phyloP scores from a whole-genome alignment of 352 stramenopile species.

The Phytophthora crassamura region DNA sequence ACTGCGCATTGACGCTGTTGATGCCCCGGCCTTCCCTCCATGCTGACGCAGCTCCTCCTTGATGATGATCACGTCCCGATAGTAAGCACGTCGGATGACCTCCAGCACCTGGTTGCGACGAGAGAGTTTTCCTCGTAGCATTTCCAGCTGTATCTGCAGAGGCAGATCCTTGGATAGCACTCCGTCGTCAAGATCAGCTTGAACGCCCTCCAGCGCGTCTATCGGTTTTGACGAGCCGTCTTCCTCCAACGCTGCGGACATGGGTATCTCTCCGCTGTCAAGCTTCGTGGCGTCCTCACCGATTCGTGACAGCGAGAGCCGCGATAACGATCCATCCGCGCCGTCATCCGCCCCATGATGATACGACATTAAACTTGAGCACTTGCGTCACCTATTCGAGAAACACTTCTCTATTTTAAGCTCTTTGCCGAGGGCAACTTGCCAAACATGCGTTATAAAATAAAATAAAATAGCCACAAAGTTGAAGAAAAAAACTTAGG shows the following conservation, averaged over 20 bases:
- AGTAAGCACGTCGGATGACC: constrained; percentile 78
- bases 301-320: constrained; percentile 14
- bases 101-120: constrained; percentile 79
- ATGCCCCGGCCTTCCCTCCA: constrained; percentile 23
- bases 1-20: constrained; percentile 13
- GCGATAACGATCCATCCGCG: constrained; percentile 13
- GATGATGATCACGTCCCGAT: constrained; percentile 84
- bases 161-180: constrained; percentile 46
- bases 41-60: constrained; percentile 77
- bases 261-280: constrained; percentile 1
- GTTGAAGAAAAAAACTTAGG: background rate
- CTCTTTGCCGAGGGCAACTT: background rate
- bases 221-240: constrained; percentile 7
- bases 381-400: background rate
- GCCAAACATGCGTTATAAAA: constrained; percentile 8
- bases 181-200: constrained; percentile 37
- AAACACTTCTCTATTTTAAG: constrained; percentile 34
- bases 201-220: constrained; percentile 15
- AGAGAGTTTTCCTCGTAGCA: constrained; percentile 70
- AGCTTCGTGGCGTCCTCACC: constrained; percentile 18
- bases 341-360: constrained; percentile 4
- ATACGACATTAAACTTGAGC: constrained; percentile 19
- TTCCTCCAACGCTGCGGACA: constrained; percentile 15
- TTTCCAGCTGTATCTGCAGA: constrained; percentile 60
- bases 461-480: background rate